Evolutionary conservation across 495 filamentous ascomycete species (phyloP).

Genomic region (Tuber umbilicatum): DNA sequence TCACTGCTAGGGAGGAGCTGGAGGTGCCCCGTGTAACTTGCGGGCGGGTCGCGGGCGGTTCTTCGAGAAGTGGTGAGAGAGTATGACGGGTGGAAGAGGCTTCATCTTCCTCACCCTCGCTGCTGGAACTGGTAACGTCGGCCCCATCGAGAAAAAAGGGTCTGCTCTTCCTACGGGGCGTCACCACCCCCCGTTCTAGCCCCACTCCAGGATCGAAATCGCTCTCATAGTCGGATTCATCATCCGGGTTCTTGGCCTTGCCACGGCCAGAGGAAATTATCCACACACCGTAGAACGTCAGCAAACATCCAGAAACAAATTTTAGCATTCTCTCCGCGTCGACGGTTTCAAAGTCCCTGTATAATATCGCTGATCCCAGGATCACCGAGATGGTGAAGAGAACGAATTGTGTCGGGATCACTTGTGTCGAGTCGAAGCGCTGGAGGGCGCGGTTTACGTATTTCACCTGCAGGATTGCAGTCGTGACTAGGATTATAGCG

Average conservation of each 20-base stretch:
- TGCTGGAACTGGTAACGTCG: neutral
- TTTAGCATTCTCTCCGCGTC: constrained; percentile 62
- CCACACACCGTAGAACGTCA: constrained; percentile 92
- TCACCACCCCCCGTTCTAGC: neutral
- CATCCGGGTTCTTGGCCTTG: constrained; percentile 49
- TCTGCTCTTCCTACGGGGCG: neutral
- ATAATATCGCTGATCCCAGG: constrained; percentile 82
- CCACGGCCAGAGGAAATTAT: constrained; percentile 65
- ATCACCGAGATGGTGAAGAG: constrained; percentile 94
- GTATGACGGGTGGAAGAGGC: neutral
- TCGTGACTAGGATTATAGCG: constrained; percentile 65
- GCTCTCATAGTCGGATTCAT: constrained; percentile 51
- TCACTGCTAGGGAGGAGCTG: neutral
- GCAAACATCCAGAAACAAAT: constrained; percentile 77
- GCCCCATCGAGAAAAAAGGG: neutral
- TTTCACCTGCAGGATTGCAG: constrained; percentile 88
- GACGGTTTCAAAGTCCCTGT: constrained; percentile 85
- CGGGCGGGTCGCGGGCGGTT: neutral
- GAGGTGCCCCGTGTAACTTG: neutral
- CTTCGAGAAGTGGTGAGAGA: neutral
- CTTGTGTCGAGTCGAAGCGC: constrained; percentile 91
- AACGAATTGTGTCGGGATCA: constrained; percentile 95
- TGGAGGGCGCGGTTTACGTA: constrained; percentile 93
- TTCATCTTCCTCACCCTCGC: neutral
- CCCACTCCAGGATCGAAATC: neutral